Conservation (phyloP, 208 protist genomes). For the Wallacemonas collosoma region DNA sequence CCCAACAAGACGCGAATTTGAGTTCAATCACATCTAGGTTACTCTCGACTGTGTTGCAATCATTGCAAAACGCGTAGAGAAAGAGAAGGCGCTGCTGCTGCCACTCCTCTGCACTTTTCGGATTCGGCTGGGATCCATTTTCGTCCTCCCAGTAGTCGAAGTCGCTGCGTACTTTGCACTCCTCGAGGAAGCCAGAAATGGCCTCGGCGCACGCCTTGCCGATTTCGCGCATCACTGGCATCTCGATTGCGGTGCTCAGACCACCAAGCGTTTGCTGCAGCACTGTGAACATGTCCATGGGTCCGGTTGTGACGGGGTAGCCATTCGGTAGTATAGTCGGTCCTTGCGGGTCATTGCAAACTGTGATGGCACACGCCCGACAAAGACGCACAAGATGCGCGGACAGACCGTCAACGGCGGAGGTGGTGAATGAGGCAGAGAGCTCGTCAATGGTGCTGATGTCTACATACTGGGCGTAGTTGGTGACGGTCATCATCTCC, state of each 20-base stretch:
- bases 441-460: conserved; percentile 58
- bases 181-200: conserved; percentile 75
- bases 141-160: conserved; percentile 87
- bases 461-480: conserved; percentile 70
- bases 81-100: conserved; percentile 68
- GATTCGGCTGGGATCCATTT: conserved; percentile 32
- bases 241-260: conserved; percentile 67
- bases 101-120: conserved; percentile 60
- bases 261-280: conserved; percentile 83
- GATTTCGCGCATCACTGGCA: conserved; percentile 76
- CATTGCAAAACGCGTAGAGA: conserved; percentile 89
- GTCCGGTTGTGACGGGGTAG: conserved; percentile 75
- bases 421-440: conserved; percentile 70
- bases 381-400: conserved; percentile 76
- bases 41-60: conserved; percentile 81
- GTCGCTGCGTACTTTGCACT: conserved; percentile 77
- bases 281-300: conserved; percentile 86
- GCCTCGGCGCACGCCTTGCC: conserved; percentile 75
- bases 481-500: conserved; percentile 67
- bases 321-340: conserved; percentile 62
- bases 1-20: conserved; percentile 84
- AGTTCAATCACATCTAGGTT: conserved; percentile 89
- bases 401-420: conserved; percentile 73
- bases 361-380: conserved; percentile 71
- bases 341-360: conserved; percentile 50